Evolutionary conservation across 306 rosid species (phyloP), one percentile per base, ranked within the genome.

Genomic region (Dicorynia guianensis): DNA sequence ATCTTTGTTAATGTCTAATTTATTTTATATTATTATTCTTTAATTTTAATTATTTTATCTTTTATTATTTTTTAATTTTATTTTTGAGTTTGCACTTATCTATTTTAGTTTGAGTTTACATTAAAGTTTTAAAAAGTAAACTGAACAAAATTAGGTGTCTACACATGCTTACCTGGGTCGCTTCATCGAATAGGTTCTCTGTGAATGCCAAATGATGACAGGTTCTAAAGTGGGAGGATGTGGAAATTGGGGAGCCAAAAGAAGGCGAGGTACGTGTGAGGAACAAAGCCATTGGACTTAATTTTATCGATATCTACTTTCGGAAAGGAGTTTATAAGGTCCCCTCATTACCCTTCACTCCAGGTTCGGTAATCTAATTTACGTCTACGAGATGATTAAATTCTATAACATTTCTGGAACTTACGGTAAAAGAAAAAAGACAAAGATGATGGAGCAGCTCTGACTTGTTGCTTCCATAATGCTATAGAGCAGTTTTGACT

Each of bases 191-290:
- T 71, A 3, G 12, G 3, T 36, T 19, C n/a, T 66, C 34, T 55
- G 62, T 6, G 40, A 19, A 36, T 60, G 47, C 63, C 9, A 12
- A 50, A 61, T 69, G 59, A 53, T 56, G 54, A 39, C 70, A 93
- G 98, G 97, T 93, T 39, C 82, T 93, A 52, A 89, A 88, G 69
- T 93, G 93, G 97, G 97, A 91, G 58, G 96, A 91, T 79, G 92
- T 91, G 71, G 90, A 89, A 79, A 79, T 89, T 17, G 93, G 90
- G 57, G 93, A 89, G 17, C 98, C 96, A 2, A 79, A 85, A 55
- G 93, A 88, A 39, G 97, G 91, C 0, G 93, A 93, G 78, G 83
- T 93, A 53, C 92, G 93, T 8, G 97, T 91, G 11, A 91, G 46
- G 85, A 86, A 88, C 81, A 85, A 89, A 83, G 97, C 98, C 7